Evolutionary conservation across 352 stramenopile species (phyloP), one percentile per base, ranked within the genome.

Genomic region (Phytophthora fragariae): DNA sequence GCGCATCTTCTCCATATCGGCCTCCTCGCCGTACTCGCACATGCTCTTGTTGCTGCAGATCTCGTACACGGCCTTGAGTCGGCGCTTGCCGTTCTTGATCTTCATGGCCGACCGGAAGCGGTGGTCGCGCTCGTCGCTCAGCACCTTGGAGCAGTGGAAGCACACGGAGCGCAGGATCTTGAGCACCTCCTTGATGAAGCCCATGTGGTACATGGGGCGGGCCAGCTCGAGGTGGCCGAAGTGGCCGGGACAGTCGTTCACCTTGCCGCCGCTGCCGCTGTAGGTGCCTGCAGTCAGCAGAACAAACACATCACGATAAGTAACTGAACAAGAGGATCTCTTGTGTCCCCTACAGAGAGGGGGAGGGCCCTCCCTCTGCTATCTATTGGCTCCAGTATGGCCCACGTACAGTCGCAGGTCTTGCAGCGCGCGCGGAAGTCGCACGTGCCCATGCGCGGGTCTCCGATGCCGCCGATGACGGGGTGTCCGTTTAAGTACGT

Each of bases 201-300:
- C 98, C 73, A 99, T 86, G 82, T 99, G 98, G 80, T 98, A 99
- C 77, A 99, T 98, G 49, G 98, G 97, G 12, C 92, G 76, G 52
- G 97, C 96, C 37, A 99, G 80, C 73, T 99, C 96, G 76, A 99
- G 98, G 86, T 99, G 98, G 41, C 98, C 98, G 83, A 99, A 99
- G 80, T 99, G 98, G 57, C 98, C 98, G 3, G 98, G 98, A 73
- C 98, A 98, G 72, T 98, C 97, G 67, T 99, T 98, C 73, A 99
- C 97, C 59, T 98, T 97, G 61, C 96, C 86, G 53, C 89, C 92
- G 58, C 89, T 97, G 57, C 91, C 91, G 63, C 90, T 97, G 83
- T 98, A 98, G 17, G 89, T 97, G 72, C 80, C 80, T 88, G 60
- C 17, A 69, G 24, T 27, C 17, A 66, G 19, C 54, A 27, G 39